phyloP scores from a whole-genome alignment of 2,329 filamentous ascomycete genomes.

The Proliferodiscus dingleyae region DNA sequence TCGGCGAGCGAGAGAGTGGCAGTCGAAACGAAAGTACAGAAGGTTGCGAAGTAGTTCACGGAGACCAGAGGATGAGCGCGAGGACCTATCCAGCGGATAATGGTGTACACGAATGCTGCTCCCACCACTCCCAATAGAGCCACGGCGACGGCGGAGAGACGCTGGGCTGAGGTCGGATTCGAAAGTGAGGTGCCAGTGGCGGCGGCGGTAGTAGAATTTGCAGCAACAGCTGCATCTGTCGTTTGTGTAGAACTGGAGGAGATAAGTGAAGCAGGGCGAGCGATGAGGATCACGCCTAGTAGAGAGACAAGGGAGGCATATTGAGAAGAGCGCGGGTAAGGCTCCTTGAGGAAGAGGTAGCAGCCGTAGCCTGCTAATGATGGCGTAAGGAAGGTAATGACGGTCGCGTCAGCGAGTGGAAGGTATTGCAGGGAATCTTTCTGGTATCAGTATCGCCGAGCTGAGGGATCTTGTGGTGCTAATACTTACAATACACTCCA shows the following conservation, averaged over 20 bases:
- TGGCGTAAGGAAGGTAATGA: constrained; percentile 82
- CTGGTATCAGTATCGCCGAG: not conserved
- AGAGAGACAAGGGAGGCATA: constrained; percentile 71
- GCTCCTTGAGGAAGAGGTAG: constrained; percentile 67
- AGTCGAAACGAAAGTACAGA: constrained; percentile 63
- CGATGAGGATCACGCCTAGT: constrained; percentile 77
- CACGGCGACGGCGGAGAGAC: constrained; percentile 62
- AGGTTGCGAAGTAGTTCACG: constrained; percentile 76
- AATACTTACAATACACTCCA: constrained; percentile 42
- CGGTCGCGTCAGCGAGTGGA: constrained; percentile 79
- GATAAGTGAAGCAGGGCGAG: constrained; percentile 46
- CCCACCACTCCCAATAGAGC: constrained; percentile 76
- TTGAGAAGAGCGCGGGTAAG: constrained; percentile 73
- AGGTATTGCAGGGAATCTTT: constrained; percentile 67
- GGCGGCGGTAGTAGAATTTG: constrained; percentile 6
- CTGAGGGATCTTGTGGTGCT: not conserved
- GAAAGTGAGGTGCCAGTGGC: constrained; percentile 8
- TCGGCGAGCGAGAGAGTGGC: constrained; percentile 51
- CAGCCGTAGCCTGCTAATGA: constrained; percentile 76
- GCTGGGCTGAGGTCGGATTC: constrained; percentile 34
- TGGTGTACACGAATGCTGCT: constrained; percentile 66
- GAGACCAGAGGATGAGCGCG: constrained; percentile 77
- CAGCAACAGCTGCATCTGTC: not conserved
- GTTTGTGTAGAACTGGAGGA: constrained; percentile 9
- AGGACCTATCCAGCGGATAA: constrained; percentile 76